phyloP scores from a whole-genome alignment of 805 yeast genomes.

The Teunomyces barrocoloradensis region DNA sequence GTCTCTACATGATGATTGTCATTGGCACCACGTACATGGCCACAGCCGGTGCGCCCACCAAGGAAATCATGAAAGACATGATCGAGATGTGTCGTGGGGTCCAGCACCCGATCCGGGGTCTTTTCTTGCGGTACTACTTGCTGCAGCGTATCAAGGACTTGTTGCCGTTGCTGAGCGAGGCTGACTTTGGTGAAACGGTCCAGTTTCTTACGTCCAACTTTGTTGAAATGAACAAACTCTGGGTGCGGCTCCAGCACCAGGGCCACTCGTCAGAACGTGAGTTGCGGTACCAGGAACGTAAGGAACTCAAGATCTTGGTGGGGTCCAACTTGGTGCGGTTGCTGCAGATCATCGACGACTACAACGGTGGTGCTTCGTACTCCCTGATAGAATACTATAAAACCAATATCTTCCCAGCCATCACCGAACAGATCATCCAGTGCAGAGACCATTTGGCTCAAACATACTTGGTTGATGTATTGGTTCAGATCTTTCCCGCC shows the following conservation, averaged over 20 bases:
- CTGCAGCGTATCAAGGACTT: constrained; percentile 77
- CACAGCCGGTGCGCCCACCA: constrained; percentile 70
- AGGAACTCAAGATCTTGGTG: constrained; percentile 84
- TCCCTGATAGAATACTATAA: constrained; percentile 34
- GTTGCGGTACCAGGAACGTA: constrained; percentile 73
- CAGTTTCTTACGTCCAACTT: constrained; percentile 82
- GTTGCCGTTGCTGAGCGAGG: constrained; percentile 42
- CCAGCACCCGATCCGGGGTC: constrained; percentile 90
- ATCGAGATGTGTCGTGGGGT: constrained; percentile 97
- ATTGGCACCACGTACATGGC: constrained; percentile 89
- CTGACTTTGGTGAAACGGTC: constrained; percentile 62
- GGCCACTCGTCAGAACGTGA: constrained; percentile 84
- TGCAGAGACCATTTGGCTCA: constrained; percentile 92
- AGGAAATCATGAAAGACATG: constrained; percentile 91
- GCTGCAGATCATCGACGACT: constrained; percentile 79
- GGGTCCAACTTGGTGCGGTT: constrained; percentile 90
- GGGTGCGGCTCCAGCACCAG: constrained; percentile 96
- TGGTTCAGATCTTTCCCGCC: constrained; percentile 93
- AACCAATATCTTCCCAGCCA: constrained; percentile 64
- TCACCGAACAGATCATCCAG: constrained; percentile 87
- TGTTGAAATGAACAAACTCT: constrained; percentile 94
- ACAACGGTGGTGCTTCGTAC: constrained; percentile 35
- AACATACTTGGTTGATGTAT: constrained; percentile 84
- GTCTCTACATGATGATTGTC: constrained; percentile 91
- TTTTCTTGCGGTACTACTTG: constrained; percentile 84